These are phyloP conservation scores for Pythium rishiriense DNA, from an alignment of 352 stramenopile genomes.

Conservation along the genomic window DNA sequence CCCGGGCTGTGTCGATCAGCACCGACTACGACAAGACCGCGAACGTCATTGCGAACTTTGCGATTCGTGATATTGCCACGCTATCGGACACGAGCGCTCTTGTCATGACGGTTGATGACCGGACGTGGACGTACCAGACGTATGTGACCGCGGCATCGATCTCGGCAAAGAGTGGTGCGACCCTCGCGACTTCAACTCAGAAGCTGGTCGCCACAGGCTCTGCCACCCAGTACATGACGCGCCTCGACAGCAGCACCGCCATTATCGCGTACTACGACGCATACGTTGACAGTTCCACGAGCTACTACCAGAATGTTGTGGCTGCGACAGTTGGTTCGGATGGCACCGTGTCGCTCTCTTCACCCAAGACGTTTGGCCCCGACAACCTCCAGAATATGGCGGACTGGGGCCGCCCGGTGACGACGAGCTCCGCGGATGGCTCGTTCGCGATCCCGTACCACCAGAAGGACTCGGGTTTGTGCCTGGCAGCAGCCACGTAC, in stretches of 20 bases:
- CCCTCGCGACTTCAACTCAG: constrained; percentile 30
- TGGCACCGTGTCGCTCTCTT: constrained; percentile 38
- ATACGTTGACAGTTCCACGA: constrained; percentile 9
- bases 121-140: constrained; percentile 19
- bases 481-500: constrained; percentile 43
- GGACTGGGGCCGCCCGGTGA: constrained; percentile 40
- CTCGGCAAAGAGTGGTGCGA: constrained; percentile 9
- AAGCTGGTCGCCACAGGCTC: constrained; percentile 30
- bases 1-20: constrained; percentile 37
- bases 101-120: constrained; percentile 28
- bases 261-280: constrained; percentile 51
- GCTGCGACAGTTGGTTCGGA: constrained; percentile 38
- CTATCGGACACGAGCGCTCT: constrained; percentile 56
- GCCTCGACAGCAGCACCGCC: constrained; percentile 38
- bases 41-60: constrained; percentile 27
- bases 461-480: constrained; percentile 39
- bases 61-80: constrained; percentile 54
- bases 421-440: constrained; percentile 27
- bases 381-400: constrained; percentile 24
- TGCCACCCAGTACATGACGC: constrained; percentile 39
- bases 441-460: constrained; percentile 61
- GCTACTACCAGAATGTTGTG: constrained; percentile 41
- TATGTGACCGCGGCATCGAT: constrained; percentile 41
- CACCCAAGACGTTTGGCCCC: constrained; percentile 32
- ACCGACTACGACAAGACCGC: constrained; percentile 18